Conservation (phyloP, 352 stramenopile genomes). For the Globisporangium canariense region DNA sequence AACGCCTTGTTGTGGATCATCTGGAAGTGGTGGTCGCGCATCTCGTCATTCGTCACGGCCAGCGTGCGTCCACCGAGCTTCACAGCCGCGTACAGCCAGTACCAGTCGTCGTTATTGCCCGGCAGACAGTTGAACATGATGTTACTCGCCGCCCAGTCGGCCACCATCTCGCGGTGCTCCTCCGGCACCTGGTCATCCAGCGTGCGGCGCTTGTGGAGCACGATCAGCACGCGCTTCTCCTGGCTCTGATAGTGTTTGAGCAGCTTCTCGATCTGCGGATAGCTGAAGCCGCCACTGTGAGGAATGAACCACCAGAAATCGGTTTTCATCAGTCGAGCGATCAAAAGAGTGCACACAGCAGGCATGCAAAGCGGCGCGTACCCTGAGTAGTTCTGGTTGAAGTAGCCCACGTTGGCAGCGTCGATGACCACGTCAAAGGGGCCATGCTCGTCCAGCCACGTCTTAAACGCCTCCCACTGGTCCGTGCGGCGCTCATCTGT, state of each 20-base stretch:
- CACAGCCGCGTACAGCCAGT: constrained; percentile 97
- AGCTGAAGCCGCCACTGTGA: constrained; percentile 89
- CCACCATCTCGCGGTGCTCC: constrained; percentile 66
- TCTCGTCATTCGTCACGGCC: constrained; percentile 98
- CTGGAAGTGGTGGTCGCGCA: constrained; percentile 99
- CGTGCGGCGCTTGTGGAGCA: constrained; percentile 96
- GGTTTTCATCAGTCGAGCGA: constrained; percentile 11
- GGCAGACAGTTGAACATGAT: constrained; percentile 91
- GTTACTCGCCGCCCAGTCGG: constrained; percentile 62
- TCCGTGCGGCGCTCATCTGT: constrained; percentile 62
- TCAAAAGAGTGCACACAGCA: background rate
- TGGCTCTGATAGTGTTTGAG: constrained; percentile 87
- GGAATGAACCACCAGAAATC: constrained; percentile 8
- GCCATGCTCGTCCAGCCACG: constrained; percentile 62
- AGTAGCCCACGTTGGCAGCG: constrained; percentile 98
- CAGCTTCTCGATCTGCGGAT: constrained; percentile 94
- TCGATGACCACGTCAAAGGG: constrained; percentile 95
- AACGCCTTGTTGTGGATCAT: constrained; percentile 97
- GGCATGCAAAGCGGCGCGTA: constrained; percentile 25
- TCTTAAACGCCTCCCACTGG: constrained; percentile 85
- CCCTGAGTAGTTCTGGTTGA: constrained; percentile 95
- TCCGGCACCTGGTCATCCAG: constrained; percentile 80
- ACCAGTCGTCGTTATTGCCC: constrained; percentile 99
- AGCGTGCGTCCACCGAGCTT: constrained; percentile 76
- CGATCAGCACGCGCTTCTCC: constrained; percentile 89